Evolutionary conservation across 495 filamentous ascomycete genomes (phyloP).

Genomic region (Platismatia glauca): DNA sequence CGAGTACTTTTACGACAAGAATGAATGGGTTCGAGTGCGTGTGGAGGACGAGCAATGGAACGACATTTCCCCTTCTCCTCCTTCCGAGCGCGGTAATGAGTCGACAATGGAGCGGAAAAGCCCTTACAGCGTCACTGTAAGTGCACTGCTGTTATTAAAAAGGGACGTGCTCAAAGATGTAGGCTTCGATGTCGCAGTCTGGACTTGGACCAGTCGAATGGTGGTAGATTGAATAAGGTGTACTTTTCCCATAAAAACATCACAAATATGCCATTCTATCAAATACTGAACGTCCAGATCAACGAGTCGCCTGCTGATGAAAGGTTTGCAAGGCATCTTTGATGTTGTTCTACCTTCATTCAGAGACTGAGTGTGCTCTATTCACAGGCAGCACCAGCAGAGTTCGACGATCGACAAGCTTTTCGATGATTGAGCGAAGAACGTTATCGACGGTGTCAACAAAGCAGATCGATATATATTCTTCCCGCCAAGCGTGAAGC

Average conservation of each 20-base stretch:
- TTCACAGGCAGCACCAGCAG: background rate
- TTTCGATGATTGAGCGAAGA: background rate
- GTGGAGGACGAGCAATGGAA: conserved; percentile 80
- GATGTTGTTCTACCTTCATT: background rate
- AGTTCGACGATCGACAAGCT: background rate
- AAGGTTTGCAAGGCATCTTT: background rate
- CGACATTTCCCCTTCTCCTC: conserved; percentile 69
- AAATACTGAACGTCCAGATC: background rate
- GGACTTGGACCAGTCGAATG: conserved; percentile 42
- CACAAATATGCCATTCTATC: background rate
- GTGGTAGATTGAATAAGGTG: conserved; percentile 31
- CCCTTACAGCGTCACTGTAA: conserved; percentile 60
- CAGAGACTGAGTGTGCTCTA: background rate
- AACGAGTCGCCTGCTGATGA: background rate
- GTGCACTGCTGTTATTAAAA: conserved; percentile 18
- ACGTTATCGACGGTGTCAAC: background rate
- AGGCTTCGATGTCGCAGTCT: conserved; percentile 48
- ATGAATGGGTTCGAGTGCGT: conserved; percentile 77
- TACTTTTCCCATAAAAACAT: background rate
- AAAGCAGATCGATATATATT: background rate
- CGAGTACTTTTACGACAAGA: conserved; percentile 73
- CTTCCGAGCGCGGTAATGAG: conserved; percentile 41
- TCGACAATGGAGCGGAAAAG: conserved; percentile 43
- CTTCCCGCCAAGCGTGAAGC: background rate
- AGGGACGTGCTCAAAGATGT: conserved; percentile 6